phyloP scores from a whole-genome alignment of 805 yeast species.

The Candida parachauliodes region DNA sequence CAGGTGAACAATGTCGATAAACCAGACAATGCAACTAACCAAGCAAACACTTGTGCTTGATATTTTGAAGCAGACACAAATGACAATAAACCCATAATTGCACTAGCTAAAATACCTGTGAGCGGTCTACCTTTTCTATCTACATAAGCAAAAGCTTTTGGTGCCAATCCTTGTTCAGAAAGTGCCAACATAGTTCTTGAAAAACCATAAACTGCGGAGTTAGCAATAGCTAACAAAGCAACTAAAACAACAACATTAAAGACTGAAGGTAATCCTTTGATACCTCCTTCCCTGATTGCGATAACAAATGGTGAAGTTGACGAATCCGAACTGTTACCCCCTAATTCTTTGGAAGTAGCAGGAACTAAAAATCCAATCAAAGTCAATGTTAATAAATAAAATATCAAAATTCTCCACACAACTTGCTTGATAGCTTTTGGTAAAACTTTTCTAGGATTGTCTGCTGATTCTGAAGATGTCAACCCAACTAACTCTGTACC shows the following conservation, averaged over 20 bases:
- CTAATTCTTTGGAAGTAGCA: conserved; percentile 22
- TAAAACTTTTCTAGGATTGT: conserved; percentile 34
- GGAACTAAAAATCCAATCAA: conserved; percentile 40
- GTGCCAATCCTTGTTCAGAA: conserved; percentile 41
- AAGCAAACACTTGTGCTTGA: conserved; percentile 31
- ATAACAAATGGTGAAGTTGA: conserved; percentile 42
- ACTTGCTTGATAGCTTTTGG: conserved; percentile 43
- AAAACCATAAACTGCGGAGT: conserved; percentile 42
- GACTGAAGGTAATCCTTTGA: conserved; percentile 39
- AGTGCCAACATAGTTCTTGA: conserved; percentile 39
- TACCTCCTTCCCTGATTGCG: conserved; percentile 40
- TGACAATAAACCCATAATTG: conserved; percentile 34
- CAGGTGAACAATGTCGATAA: conserved; percentile 34
- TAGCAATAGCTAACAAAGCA: conserved; percentile 40
- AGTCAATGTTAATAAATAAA: conserved; percentile 39
- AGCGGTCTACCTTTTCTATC: conserved; percentile 40
- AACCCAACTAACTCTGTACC: conserved; percentile 41
- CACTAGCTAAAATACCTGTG: conserved; percentile 30
- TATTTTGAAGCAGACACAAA: conserved; percentile 40
- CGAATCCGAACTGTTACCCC: conserved; percentile 23
- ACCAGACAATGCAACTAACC: conserved; percentile 35
- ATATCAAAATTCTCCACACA: conserved; percentile 38
- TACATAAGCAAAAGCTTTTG: conserved; percentile 30
- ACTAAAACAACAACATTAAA: conserved; percentile 40
- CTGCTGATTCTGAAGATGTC: conserved; percentile 36